Base-by-base conservation (phyloP, 176 grass and related monocot species). In the Bromus sterilis region DNA sequence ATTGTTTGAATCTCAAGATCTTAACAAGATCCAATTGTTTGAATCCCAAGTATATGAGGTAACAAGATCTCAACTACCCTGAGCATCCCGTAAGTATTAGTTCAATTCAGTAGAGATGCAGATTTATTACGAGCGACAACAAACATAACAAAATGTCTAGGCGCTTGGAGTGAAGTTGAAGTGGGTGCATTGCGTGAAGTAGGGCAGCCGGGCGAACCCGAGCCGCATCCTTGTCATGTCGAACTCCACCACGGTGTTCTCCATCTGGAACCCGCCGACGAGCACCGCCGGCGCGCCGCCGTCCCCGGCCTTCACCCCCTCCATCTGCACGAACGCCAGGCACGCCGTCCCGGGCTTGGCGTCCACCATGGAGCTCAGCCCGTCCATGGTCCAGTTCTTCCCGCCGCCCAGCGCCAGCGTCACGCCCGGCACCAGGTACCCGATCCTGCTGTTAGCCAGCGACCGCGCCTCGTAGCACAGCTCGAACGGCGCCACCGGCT, bases 191-290 rank as follows among this genome's bases (percentile, higher is more conserved):
- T 55, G 8, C 6, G 56, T 40, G 49, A 4, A 40, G 4, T 11
- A 61, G 5, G 72, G 60, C 12, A 42, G 76, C 7, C 71, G 56
- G 10, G 28, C 34, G 31, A 86, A 83, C 3, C 83, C 83, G 12
- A 92, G 42, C 75, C 8, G 58, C 36, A 10, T 6, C 76, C 75
- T 89, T 10, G 70, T 79, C 58, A 63, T 28, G 59, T 92, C 90
- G 84, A 92, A 92, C 86, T 76, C 55, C 67, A 89, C 46, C 24
- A 92, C 26, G 37, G 57, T 56, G 55, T 89, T 80, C 83, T 90
- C 87, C 87, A 90, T 85, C 82, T 87, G 91, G 62, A 82, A 87
- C 7, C 77, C 84, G 28, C 91, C 77, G 14, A 93, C 9, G 14
- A 87, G 7, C 66, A 64, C 28, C 49, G 80, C 87, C 59, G 83